Evolutionary conservation across 768 basidiomycete species (phyloP).

Genomic region (Roridomyces roridus): DNA sequence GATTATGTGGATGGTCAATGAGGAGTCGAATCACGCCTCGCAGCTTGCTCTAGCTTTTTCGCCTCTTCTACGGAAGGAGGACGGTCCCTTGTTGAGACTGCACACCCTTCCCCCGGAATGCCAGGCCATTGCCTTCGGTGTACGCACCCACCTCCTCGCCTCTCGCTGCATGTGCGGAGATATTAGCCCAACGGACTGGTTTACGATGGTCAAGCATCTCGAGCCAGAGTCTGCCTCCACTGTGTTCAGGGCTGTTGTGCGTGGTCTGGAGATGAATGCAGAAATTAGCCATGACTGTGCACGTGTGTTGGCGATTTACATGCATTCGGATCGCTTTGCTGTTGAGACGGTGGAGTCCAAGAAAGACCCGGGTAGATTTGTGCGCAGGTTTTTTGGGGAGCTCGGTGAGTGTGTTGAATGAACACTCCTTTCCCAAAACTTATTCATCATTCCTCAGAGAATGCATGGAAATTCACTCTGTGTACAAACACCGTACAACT

Average conservation of each 20-base stretch:
- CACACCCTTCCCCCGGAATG: background rate
- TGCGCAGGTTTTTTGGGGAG: background rate
- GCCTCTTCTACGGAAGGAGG: background rate
- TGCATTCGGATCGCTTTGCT: too few relatives aligned
- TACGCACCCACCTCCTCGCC: background rate
- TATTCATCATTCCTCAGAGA: background rate
- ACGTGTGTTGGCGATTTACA: background rate
- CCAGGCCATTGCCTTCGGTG: background rate
- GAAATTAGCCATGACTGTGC: constrained; percentile 1
- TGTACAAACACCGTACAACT: background rate
- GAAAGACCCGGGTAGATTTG: background rate
- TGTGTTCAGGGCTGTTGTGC: constrained; percentile 3
- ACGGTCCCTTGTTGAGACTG: background rate
- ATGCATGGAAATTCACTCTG: background rate
- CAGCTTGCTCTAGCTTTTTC: background rate
- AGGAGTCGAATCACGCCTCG: too few relatives aligned
- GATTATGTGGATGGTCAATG: constrained; percentile 5
- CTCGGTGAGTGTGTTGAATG: background rate
- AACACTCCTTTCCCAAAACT: too few relatives aligned
- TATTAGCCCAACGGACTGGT: background rate
- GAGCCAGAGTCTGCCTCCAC: background rate
- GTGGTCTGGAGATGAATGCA: background rate
- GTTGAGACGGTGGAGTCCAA: too few relatives aligned
- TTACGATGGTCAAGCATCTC: background rate
- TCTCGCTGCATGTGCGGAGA: background rate